A percentile compares a stretch with the other conserved stretches of the same genome.
Evolutionary conservation across 148 eudicot species (phyloP).

Genomic region (Nepenthes gracilis): DNA sequence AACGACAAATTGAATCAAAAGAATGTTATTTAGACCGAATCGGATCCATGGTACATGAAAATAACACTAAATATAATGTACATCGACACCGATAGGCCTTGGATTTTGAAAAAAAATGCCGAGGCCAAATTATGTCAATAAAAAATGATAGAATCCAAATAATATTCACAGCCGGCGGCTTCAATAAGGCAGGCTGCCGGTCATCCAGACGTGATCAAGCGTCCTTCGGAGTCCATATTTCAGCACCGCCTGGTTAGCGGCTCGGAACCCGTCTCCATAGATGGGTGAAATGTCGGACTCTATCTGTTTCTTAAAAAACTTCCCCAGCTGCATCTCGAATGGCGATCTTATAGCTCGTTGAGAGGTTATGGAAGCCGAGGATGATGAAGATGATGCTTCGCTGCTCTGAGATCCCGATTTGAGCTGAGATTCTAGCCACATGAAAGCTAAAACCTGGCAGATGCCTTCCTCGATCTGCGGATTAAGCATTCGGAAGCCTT

Average conservation of each 20-base stretch:
- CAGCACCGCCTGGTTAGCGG: conserved; percentile 41
- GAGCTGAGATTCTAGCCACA: conserved; percentile 53
- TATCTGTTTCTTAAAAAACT: conserved; percentile 62
- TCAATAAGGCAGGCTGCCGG: conserved; percentile 47
- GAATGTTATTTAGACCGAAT: too few species aligned
- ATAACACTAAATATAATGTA: too few species aligned
- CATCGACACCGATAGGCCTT: too few species aligned
- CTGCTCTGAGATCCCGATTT: conserved; percentile 19
- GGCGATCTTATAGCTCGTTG: conserved; percentile 36
- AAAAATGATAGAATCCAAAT: too few species aligned
- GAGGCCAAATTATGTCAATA: background rate
- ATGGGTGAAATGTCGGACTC: conserved; percentile 47
- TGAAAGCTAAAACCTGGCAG: conserved; percentile 57
- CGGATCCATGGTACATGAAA: too few species aligned
- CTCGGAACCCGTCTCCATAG: conserved; percentile 58
- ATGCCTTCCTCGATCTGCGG: conserved; percentile 48
- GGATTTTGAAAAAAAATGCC: background rate
- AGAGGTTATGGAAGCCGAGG: conserved; percentile 20
- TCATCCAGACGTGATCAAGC: conserved; percentile 45
- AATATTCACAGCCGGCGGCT: background rate
- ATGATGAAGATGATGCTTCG: conserved; percentile 26
- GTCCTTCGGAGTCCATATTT: conserved; percentile 49
- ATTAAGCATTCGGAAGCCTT: background rate
- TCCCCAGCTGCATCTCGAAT: conserved; percentile 49
- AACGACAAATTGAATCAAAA: too few species aligned